A percentile compares a stretch with the other conserved stretches of the same genome.
Evolutionary conservation across 371 early-diverging fungal genomes (phyloP).

Genomic region (Rhizopus microsporus): DNA sequence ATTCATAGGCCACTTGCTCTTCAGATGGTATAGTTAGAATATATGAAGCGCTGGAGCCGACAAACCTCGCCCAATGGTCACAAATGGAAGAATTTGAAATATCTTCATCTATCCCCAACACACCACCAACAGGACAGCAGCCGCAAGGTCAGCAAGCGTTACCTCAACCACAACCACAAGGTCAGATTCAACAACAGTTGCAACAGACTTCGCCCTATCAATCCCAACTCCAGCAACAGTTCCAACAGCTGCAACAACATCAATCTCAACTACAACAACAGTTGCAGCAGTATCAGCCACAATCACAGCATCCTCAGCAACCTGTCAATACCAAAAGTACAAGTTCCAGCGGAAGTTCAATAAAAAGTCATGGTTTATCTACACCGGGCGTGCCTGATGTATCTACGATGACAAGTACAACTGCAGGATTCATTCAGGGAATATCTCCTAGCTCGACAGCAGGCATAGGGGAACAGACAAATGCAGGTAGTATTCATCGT

Average conservation of each 20-base stretch:
- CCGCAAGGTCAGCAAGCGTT: constrained; percentile 10
- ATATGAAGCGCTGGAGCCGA: constrained; percentile 87
- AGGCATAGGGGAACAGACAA: constrained; percentile 17
- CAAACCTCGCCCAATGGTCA: constrained; percentile 81
- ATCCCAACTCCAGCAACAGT: constrained; percentile 1
- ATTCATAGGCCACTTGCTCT: constrained; percentile 74
- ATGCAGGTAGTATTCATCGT: constrained; percentile 17
- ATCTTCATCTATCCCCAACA: constrained; percentile 3
- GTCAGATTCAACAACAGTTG: constrained; percentile 3
- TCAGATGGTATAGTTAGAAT: constrained; percentile 89
- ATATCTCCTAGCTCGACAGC: constrained; percentile 30
- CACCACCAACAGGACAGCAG: constrained; percentile 6
- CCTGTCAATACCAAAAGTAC: constrained; percentile 39
- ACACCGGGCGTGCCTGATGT: constrained; percentile 32
- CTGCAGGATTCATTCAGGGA: constrained; percentile 18
- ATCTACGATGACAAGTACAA: constrained; percentile 15
- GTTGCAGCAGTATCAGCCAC: background rate
- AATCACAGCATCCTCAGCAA: constrained; percentile 12
- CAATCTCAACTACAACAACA: constrained; percentile 4
- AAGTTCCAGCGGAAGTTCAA: constrained; percentile 37
- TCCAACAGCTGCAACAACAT: constrained; percentile 4
- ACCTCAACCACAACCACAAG: constrained; percentile 8
- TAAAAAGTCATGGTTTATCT: constrained; percentile 36
- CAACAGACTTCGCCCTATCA: constrained; percentile 4
- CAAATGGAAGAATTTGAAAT: constrained; percentile 72